These are phyloP conservation scores for Backusella macrospora DNA, from an alignment of 192 early-diverging fungal species.

Conservation along the genomic window DNA sequence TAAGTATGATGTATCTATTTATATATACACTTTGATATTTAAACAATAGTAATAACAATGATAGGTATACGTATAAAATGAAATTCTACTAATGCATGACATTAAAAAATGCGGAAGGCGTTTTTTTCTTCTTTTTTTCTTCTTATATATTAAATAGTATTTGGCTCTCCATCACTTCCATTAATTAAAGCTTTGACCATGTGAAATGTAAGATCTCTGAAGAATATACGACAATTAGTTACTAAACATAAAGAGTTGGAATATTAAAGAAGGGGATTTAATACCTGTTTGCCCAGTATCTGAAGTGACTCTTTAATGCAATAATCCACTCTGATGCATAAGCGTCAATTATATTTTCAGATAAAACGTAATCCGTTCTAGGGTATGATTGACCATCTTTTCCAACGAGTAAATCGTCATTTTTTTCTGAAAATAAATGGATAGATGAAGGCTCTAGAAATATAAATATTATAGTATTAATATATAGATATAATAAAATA, in stretches of 20 bases:
- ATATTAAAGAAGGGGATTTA: not conserved
- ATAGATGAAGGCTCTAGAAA: not conserved
- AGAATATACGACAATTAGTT: not conserved
- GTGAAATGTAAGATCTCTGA: slow-evolving; percentile 28
- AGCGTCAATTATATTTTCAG: slow-evolving; percentile 49
- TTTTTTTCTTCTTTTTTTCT: too few relatives aligned
- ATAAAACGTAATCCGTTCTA: slow-evolving; percentile 50
- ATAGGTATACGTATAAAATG: not conserved
- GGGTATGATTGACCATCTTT: slow-evolving; percentile 26
- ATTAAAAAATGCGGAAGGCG: not conserved
- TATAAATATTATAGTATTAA: not conserved
- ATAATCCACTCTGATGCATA: slow-evolving; percentile 53
- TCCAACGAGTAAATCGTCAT: not conserved
- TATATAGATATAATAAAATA: not conserved
- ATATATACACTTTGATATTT: not conserved
- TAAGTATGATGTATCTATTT: too few relatives aligned
- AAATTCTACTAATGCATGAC: not conserved
- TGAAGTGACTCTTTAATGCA: slow-evolving; percentile 53
- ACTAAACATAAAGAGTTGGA: not conserved
- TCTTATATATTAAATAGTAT: not conserved
- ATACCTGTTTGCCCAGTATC: slow-evolving; percentile 54
- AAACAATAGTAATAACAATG: not conserved
- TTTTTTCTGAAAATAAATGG: slow-evolving; percentile 1
- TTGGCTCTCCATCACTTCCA: not conserved
- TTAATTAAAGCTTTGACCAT: slow-evolving; percentile 20